These are phyloP conservation scores for Nemania serpens DNA, from an alignment of 2,329 filamentous ascomycete genomes.

Conservation along the genomic window DNA sequence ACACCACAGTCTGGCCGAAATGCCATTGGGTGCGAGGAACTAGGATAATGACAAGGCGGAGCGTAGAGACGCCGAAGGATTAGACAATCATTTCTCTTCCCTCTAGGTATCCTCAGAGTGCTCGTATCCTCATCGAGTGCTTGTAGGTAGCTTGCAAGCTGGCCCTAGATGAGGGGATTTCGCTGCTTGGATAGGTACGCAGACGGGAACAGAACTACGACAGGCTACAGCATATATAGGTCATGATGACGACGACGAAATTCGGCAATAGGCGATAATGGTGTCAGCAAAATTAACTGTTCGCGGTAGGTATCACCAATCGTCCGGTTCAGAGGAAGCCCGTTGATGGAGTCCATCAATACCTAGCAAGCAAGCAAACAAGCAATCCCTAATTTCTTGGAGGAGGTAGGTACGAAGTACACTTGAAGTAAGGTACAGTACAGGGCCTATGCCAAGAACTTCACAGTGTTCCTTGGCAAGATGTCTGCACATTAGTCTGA, in stretches of 20 bases:
- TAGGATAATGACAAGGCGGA: slow-evolving; percentile 32
- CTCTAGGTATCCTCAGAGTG: too few species aligned
- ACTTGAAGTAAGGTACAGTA: too few species aligned
- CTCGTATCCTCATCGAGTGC: neutral
- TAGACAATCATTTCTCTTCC: slow-evolving; percentile 18
- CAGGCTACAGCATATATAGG: too few species aligned
- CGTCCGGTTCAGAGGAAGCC: neutral
- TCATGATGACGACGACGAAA: slow-evolving; percentile 6
- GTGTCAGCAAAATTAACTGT: neutral
- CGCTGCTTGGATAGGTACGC: slow-evolving; percentile 11
- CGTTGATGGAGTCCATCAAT: neutral
- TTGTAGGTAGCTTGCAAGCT: neutral
- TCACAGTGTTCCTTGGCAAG: slow-evolving; percentile 17
- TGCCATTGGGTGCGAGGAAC: slow-evolving; percentile 19
- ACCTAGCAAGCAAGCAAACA: neutral
- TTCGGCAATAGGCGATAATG: neutral
- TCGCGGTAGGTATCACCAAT: neutral
- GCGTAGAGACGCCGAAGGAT: slow-evolving; percentile 34
- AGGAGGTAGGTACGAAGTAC: too few species aligned
- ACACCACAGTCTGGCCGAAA: slow-evolving; percentile 9
- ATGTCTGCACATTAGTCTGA: neutral
- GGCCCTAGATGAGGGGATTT: slow-evolving; percentile 13
- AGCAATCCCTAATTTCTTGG: neutral
- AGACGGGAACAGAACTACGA: neutral
- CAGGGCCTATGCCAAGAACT: neutral